Base-by-base conservation (phyloP, 2,329 filamentous ascomycete species). In the Talaromyces sp. region DNA sequence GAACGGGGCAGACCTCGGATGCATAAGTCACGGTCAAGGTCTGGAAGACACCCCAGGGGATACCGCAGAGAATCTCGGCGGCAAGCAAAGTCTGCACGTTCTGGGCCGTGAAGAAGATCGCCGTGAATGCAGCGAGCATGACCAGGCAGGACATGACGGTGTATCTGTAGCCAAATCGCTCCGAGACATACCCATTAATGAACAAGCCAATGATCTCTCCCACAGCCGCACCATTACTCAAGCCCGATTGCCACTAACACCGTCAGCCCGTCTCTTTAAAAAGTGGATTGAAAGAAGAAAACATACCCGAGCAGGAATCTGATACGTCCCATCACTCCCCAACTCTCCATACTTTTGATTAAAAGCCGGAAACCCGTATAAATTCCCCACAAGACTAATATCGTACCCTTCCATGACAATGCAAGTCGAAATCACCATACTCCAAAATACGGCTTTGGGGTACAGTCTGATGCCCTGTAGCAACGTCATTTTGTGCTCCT, bases 341-440 rank as follows among this genome's bases (percentile, higher is more conserved):
- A 65, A 60, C 62, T 73, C 72, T 27, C 79, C 79, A 64, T 81
- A 82, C 58, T 80, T 81, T 50, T 68, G 68, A 62, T 77, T 79
- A 69, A 81, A 81, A 60, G 75, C 72, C 0, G 72, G 70, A 62
- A 80, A 79, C 68, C 72, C 78, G 79, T 87, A 93, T 73, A 95
- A 92, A 78, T 93, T 93, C 81, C 89, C 92, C 71, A 95, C 87
- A 62, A 96, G 81, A 72, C 87, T 89, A 66, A 95, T 83, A 74
- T 96, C 92, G 80, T 93, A 96, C 39, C 91, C 92, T 77, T 96
- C 92, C 93, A 97, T 97, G 72, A 87, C 87, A 73, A 96, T 95
- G 75, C 90, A 93, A 0, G 91, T 94, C n/a, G 90, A 94, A 76
- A 97, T 93, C 66, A 96, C 81, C 60, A 96, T 73, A 71, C 89